A percentile compares a stretch with the other conserved stretches of the same genome.
Evolutionary conservation across 1,284 basidiomycete genomes (phyloP).

Genomic region (Heterobasidion parviporum): DNA sequence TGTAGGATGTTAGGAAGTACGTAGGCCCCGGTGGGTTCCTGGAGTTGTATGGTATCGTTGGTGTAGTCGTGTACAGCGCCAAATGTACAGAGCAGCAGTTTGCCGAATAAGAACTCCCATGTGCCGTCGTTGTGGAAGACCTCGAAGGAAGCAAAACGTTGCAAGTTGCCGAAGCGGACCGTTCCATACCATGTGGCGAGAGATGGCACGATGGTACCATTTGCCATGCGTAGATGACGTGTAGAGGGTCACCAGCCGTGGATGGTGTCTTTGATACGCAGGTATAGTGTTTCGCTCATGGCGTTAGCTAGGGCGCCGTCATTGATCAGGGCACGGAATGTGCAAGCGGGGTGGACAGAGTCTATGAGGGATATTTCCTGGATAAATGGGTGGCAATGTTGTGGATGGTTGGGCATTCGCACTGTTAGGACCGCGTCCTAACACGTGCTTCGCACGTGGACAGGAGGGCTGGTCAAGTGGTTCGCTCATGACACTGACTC

Average conservation of each 20-base stretch:
- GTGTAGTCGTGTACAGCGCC: background rate
- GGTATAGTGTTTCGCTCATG: background rate
- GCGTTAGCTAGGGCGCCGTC: background rate
- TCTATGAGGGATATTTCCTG: background rate
- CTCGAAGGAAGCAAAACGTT: background rate
- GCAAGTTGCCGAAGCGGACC: background rate
- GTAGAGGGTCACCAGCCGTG: background rate
- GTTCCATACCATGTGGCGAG: background rate
- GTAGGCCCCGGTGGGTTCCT: background rate
- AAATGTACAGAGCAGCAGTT: background rate
- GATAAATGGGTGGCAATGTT: background rate
- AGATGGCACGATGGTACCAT: background rate
- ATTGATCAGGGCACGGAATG: background rate
- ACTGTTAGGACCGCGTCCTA: too few relatives aligned
- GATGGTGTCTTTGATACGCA: background rate
- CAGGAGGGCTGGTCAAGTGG: too few relatives aligned
- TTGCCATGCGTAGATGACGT: background rate
- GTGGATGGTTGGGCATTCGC: background rate
- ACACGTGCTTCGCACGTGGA: too few relatives aligned
- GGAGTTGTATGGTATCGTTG: background rate
- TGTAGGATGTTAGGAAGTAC: too few relatives aligned
- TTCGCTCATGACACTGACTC: too few relatives aligned
- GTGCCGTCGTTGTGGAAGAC: background rate
- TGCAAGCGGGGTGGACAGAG: too few relatives aligned
- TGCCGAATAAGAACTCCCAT: background rate